A percentile compares a stretch with the other conserved stretches of the same genome.
Conservation (phyloP, 306 rosid species). For the Prunus mongolica region DNA sequence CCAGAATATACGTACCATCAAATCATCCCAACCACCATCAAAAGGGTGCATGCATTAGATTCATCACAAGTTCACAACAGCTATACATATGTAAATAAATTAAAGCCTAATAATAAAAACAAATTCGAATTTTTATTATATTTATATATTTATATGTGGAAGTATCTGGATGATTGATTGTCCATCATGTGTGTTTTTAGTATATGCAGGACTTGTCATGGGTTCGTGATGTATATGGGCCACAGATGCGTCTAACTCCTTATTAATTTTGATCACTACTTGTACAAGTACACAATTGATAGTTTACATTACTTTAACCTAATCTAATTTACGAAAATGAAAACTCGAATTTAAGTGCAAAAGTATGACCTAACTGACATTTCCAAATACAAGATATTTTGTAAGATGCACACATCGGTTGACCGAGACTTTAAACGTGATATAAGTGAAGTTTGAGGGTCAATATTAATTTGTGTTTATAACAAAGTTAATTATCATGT, state of each 20-base stretch:
- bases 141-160: background rate
- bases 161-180: background rate
- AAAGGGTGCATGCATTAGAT: background rate
- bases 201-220: background rate
- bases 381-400: too few relatives aligned
- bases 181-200: background rate
- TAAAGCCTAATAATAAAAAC: too few relatives aligned
- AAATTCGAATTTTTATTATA: too few relatives aligned
- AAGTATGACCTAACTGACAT: too few relatives aligned
- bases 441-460: background rate
- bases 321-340: too few relatives aligned
- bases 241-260: background rate
- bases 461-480: background rate
- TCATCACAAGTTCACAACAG: background rate
- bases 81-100: background rate
- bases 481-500: background rate
- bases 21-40: slow-evolving; percentile 11
- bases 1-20: background rate
- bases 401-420: too few relatives aligned
- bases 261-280: background rate
- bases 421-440: background rate
- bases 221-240: background rate
- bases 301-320: too few relatives aligned
- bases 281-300: background rate
- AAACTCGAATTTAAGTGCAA: too few relatives aligned